Evolutionary conservation across 169 alveolate species (phyloP).

Genomic region (Plasmodium falciparum): DNA sequence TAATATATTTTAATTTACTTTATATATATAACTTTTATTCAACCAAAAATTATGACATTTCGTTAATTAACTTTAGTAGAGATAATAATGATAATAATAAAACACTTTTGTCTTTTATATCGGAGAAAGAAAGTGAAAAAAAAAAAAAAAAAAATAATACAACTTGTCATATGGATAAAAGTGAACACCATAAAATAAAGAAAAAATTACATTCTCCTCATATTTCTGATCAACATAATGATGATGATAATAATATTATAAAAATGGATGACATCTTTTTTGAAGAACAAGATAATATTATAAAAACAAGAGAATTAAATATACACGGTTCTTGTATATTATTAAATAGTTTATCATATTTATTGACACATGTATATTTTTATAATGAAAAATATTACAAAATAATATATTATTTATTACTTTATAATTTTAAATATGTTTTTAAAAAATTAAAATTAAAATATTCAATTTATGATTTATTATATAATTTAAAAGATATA

Average conservation of each 20-base stretch:
- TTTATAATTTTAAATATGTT: slow-evolving; percentile 18
- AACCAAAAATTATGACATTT: no score
- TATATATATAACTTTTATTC: background rate
- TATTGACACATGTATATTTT: slow-evolving; percentile 41
- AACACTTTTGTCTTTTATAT: no score
- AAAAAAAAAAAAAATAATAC: no score
- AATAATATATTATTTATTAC: slow-evolving; percentile 4
- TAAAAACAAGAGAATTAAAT: slow-evolving; percentile 29
- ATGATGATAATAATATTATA: slow-evolving; percentile 14
- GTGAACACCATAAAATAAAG: no score
- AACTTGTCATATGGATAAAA: no score
- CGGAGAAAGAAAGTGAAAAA: no score
- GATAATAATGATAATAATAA: no score
- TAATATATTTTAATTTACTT: slow-evolving; percentile 27
- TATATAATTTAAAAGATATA: slow-evolving; percentile 2
- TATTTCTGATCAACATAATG: background rate
- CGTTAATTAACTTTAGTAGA: no score
- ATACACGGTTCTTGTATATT: slow-evolving; percentile 46
- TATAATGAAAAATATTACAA: slow-evolving; percentile 14
- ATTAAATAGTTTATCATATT: slow-evolving; percentile 24
- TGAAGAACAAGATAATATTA: slow-evolving; percentile 5
- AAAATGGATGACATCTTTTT: slow-evolving; percentile 14
- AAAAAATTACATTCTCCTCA: no score
- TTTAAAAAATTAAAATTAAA: slow-evolving; percentile 4
- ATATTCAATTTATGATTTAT: background rate